These are phyloP conservation scores for Umbelopsis sp. DNA, from an alignment of 192 early-diverging fungal genomes.

Conservation along the genomic window DNA sequence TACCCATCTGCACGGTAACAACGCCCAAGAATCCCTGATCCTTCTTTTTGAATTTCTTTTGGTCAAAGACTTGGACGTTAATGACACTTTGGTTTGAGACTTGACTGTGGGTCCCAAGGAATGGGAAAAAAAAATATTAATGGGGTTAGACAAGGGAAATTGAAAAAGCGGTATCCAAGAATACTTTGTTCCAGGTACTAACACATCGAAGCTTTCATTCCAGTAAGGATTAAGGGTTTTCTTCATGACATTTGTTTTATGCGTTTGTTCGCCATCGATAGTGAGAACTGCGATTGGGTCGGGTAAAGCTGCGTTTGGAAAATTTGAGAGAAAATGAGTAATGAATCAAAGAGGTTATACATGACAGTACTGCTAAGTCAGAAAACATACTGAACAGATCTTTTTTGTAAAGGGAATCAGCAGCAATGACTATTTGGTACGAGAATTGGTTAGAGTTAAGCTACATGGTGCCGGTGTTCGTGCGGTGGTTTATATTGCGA, in stretches of 20 bases:
- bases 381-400: slow-evolving; percentile 80
- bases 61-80: slow-evolving; percentile 94
- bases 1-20: slow-evolving; percentile 77
- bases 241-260: slow-evolving; percentile 85
- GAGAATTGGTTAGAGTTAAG: not conserved
- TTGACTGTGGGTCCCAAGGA: slow-evolving; percentile 39
- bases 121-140: slow-evolving; percentile 1
- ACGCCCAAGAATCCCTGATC: slow-evolving; percentile 88
- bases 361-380: not conserved
- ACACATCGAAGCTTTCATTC: slow-evolving; percentile 90
- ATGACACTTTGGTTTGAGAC: slow-evolving; percentile 74
- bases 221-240: slow-evolving; percentile 95
- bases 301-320: slow-evolving; percentile 63
- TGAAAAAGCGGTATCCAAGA: slow-evolving; percentile 1
- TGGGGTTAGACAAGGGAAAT: not conserved
- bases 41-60: slow-evolving; percentile 91
- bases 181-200: slow-evolving; percentile 13
- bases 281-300: slow-evolving; percentile 97
- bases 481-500: not conserved
- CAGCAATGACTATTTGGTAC: slow-evolving; percentile 72
- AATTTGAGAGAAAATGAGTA: no score
- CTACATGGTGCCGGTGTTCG: no score
- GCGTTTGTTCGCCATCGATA: slow-evolving; percentile 94
- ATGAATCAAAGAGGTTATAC: no score
- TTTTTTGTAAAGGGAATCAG: slow-evolving; percentile 88